Conservation (phyloP, 1,284 basidiomycete species). For the Apiotrichum domesticum region DNA sequence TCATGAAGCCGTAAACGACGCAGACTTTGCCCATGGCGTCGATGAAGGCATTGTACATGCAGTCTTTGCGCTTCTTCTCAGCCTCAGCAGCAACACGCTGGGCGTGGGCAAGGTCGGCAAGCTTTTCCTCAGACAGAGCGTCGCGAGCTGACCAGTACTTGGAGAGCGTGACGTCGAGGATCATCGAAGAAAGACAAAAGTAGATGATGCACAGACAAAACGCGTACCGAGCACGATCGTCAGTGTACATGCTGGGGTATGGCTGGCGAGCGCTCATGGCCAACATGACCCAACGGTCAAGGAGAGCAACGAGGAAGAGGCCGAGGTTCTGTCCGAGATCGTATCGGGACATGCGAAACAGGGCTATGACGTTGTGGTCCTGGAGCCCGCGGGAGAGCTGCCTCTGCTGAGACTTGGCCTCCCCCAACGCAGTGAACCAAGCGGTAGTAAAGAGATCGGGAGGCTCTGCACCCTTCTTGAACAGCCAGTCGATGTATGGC, state of each 20-base stretch:
- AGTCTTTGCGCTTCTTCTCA: background rate
- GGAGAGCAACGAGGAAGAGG: conserved; percentile 12
- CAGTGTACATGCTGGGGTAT: conserved; percentile 6
- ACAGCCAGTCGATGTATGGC: conserved; percentile 7
- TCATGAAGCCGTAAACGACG: conserved; percentile 8
- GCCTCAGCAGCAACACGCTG: conserved; percentile 2
- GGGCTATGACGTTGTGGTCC: conserved; percentile 10
- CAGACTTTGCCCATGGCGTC: conserved; percentile 7
- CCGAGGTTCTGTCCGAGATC: conserved; percentile 10
- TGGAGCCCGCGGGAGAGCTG: conserved; percentile 10
- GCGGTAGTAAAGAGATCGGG: conserved; percentile 7
- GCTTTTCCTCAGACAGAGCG: conserved; percentile 8
- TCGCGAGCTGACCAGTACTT: conserved; percentile 14
- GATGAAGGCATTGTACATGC: conserved; percentile 1
- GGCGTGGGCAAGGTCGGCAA: conserved; percentile 6
- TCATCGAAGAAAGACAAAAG: conserved; percentile 9
- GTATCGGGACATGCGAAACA: conserved; percentile 7
- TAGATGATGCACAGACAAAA: conserved; percentile 16
- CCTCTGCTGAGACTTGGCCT: conserved; percentile 4
- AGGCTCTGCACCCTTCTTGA: conserved; percentile 4
- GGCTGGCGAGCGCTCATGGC: conserved; percentile 8
- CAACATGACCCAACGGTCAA: conserved; percentile 14
- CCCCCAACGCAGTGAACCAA: conserved; percentile 9
- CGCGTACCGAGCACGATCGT: conserved; percentile 8
- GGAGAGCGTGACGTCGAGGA: conserved; percentile 10